Evolutionary conservation across 75 land plant species (phyloP).

Genomic region (Pseudotsuga menziesii): DNA sequence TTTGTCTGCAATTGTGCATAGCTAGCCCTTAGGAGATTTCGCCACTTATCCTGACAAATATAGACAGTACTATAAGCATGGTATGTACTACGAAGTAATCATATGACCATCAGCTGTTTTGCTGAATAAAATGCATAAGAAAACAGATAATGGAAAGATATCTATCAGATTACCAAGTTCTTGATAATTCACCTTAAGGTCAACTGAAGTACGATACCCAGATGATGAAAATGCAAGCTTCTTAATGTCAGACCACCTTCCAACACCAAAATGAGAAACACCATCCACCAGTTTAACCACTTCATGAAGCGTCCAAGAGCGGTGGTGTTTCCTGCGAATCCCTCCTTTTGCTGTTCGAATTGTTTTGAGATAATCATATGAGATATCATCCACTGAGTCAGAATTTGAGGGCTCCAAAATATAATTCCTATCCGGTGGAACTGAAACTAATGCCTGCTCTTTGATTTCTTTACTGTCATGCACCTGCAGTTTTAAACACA

Average conservation of each 20-base stretch:
- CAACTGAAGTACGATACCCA: slow-evolving; percentile 76
- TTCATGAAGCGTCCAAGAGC: slow-evolving; percentile 78
- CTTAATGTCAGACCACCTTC: slow-evolving; percentile 89
- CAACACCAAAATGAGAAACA: slow-evolving; percentile 85
- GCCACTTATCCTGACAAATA: slow-evolving; percentile 79
- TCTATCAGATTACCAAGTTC: background rate
- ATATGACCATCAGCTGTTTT: too few relatives aligned
- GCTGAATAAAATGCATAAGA: background rate
- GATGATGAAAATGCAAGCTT: slow-evolving; percentile 65
- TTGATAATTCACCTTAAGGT: slow-evolving; percentile 60
- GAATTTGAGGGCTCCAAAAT: background rate
- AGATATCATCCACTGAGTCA: slow-evolving; percentile 27
- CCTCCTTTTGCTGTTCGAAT: slow-evolving; percentile 31
- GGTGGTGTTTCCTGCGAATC: slow-evolving; percentile 71
- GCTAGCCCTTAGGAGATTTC: slow-evolving; percentile 88
- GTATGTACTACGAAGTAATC: background rate
- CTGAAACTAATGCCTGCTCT: background rate
- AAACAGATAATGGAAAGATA: background rate
- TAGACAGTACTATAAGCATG: background rate
- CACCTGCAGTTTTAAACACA: slow-evolving; percentile 3
- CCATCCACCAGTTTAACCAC: slow-evolving; percentile 85
- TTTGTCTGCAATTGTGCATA: slow-evolving; percentile 39
- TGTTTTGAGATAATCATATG: slow-evolving; percentile 16
- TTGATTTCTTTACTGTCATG: slow-evolving; percentile 2
- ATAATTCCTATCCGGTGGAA: slow-evolving; percentile 1